Evolutionary conservation across 495 filamentous ascomycete genomes (phyloP).

Genomic region (Xylaria bambusicola): DNA sequence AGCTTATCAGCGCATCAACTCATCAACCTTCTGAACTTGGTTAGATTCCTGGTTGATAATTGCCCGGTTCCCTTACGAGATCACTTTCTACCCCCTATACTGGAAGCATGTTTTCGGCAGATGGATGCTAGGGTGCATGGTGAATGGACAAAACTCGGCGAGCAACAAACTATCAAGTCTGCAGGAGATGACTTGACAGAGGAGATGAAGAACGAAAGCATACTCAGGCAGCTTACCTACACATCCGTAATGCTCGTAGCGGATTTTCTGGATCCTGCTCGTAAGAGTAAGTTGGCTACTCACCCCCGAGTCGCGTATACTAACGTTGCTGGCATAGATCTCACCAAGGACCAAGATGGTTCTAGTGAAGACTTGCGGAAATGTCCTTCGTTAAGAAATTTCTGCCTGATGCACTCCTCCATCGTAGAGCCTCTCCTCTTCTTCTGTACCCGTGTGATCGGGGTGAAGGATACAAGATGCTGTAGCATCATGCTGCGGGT

Average conservation of each 20-base stretch:
- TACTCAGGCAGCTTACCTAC: conserved; percentile 89
- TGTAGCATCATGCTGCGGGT: conserved; percentile 83
- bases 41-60: conserved; percentile 83
- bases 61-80: conserved; percentile 76
- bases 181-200: conserved; percentile 73
- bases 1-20: conserved; percentile 90
- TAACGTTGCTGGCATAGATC: conserved; percentile 16
- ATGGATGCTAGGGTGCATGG: conserved; percentile 81
- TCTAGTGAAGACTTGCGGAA: conserved; percentile 17
- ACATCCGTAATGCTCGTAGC: conserved; percentile 89
- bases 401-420: conserved; percentile 74
- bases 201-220: conserved; percentile 98
- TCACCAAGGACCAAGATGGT: background rate
- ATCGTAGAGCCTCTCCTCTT: conserved; percentile 86
- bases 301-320: background rate
- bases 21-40: conserved; percentile 82
- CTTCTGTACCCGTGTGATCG: conserved; percentile 87
- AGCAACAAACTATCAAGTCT: conserved; percentile 53
- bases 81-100: conserved; percentile 84
- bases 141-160: conserved; percentile 78
- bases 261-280: conserved; percentile 76
- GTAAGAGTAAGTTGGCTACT: conserved; percentile 46
- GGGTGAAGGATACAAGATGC: conserved; percentile 87
- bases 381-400: conserved; percentile 65
- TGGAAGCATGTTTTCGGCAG: conserved; percentile 78